Evolutionary conservation across 148 eudicot species (phyloP).

Genomic region (Cornus florida): DNA sequence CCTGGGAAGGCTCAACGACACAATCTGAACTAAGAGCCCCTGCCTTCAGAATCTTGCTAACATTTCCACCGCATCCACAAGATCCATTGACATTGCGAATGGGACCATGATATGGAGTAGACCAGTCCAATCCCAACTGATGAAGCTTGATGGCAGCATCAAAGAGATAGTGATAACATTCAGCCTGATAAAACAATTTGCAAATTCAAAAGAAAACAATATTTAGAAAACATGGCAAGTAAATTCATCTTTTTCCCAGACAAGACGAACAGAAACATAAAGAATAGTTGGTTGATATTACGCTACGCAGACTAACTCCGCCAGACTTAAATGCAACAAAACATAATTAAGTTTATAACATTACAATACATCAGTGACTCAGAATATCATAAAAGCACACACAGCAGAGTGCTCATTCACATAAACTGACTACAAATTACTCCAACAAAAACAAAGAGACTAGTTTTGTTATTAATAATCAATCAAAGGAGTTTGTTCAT

Average conservation of each 20-base stretch:
- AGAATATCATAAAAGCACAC: too few relatives aligned
- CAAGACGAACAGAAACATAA: not conserved
- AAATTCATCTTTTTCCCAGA: not conserved
- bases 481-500: too few relatives aligned
- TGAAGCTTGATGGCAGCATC: slow-evolving; percentile 23
- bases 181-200: slow-evolving; percentile 12
- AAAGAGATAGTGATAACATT: slow-evolving; percentile 11
- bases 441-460: not conserved
- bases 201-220: not conserved
- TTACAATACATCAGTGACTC: too few relatives aligned
- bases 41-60: slow-evolving; percentile 1
- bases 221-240: not conserved
- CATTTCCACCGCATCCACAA: slow-evolving; percentile 14
- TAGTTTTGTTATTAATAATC: too few relatives aligned
- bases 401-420: too few relatives aligned
- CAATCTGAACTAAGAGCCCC: slow-evolving; percentile 2
- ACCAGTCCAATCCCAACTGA: slow-evolving; percentile 16
- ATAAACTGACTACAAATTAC: not conserved
- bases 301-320: too few relatives aligned
- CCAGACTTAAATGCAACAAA: too few relatives aligned
- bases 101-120: slow-evolving; percentile 7
- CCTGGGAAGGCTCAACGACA: slow-evolving; percentile 14
- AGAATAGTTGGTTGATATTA: not conserved
- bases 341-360: too few relatives aligned
- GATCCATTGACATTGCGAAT: slow-evolving; percentile 5